A percentile compares a stretch with the other conserved stretches of the same genome.
phyloP scores from a whole-genome alignment of 805 yeast genomes.

The Ogataea nonfermentans region DNA sequence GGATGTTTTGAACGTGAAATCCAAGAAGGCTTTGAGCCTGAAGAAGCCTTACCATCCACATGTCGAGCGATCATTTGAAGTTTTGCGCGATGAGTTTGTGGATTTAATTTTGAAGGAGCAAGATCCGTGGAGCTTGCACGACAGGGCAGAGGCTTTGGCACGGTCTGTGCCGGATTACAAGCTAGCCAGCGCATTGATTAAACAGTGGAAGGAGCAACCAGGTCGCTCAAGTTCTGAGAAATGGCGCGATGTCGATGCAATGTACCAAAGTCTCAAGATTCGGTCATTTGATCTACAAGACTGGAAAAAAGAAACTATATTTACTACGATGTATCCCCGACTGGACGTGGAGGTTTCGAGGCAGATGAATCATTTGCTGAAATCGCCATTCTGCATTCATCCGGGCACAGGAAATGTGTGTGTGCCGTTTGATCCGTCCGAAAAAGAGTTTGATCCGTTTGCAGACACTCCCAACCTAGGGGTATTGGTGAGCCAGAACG shows the following conservation, averaged over 20 bases:
- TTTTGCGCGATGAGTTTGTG: conserved; percentile 61
- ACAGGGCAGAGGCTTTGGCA: conserved; percentile 53
- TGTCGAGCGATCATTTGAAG: conserved; percentile 68
- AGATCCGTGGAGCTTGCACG: conserved; percentile 74
- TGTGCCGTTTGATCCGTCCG: conserved; percentile 70
- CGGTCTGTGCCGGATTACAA: conserved; percentile 62
- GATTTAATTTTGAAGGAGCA: conserved; percentile 73
- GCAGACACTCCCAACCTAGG: conserved; percentile 70
- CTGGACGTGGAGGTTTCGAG: conserved; percentile 91
- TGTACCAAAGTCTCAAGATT: conserved; percentile 41
- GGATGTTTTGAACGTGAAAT: conserved; percentile 62
- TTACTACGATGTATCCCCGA: conserved; percentile 84
- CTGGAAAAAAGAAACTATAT: conserved; percentile 75
- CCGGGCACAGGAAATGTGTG: conserved; percentile 95
- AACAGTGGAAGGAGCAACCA: conserved; percentile 57
- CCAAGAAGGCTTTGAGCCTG: conserved; percentile 47
- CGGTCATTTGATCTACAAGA: conserved; percentile 49
- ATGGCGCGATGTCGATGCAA: conserved; percentile 72
- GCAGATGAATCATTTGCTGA: conserved; percentile 85
- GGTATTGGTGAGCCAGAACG: conserved; percentile 62
- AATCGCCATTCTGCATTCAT: conserved; percentile 95
- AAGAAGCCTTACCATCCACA: conserved; percentile 90
- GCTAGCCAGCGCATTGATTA: conserved; percentile 50
- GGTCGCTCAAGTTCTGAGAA: conserved; percentile 56
- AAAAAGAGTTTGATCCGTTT: conserved; percentile 67